These are phyloP conservation scores for Sparassis latifolia DNA, from an alignment of 1,284 basidiomycete genomes.

Conservation along the genomic window DNA sequence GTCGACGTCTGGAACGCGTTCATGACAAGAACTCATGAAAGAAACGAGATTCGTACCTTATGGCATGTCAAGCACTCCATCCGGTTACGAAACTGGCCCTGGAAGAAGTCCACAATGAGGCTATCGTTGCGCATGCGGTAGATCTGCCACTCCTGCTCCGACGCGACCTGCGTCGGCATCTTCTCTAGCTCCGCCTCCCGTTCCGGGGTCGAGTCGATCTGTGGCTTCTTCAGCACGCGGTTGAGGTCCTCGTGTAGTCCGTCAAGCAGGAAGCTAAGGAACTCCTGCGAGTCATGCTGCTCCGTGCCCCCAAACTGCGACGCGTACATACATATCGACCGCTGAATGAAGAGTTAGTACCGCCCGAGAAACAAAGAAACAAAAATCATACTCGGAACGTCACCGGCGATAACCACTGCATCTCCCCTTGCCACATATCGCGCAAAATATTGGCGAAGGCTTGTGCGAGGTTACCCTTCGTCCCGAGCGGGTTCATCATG, in stretches of 20 bases:
- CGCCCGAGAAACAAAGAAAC: not conserved
- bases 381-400: conserved; percentile 71
- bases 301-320: conserved; percentile 86
- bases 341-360: conserved; percentile 33
- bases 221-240: conserved; percentile 75
- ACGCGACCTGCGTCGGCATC: conserved; percentile 85
- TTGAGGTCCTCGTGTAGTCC: conserved; percentile 97
- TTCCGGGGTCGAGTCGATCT: conserved; percentile 69
- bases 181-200: conserved; percentile 86
- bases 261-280: conserved; percentile 91
- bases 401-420: conserved; percentile 79
- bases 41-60: conserved; percentile 51
- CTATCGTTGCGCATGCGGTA: conserved; percentile 92
- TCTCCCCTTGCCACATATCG: conserved; percentile 85
- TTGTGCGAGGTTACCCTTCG: conserved; percentile 78
- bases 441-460: conserved; percentile 83
- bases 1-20: conserved; percentile 76
- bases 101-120: conserved; percentile 95
- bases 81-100: conserved; percentile 92
- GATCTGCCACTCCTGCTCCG: conserved; percentile 88
- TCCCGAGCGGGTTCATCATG: conserved; percentile 81
- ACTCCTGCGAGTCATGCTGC: conserved; percentile 98
- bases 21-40: not conserved
- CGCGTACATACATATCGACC: conserved; percentile 83
- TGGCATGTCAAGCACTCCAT: conserved; percentile 88